Percentiles rank a stretch among this genome's conserved stretches.
Evolutionary conservation across 2,329 filamentous ascomycete species (phyloP).

Genomic region (Amesomyces nigricolor): DNA sequence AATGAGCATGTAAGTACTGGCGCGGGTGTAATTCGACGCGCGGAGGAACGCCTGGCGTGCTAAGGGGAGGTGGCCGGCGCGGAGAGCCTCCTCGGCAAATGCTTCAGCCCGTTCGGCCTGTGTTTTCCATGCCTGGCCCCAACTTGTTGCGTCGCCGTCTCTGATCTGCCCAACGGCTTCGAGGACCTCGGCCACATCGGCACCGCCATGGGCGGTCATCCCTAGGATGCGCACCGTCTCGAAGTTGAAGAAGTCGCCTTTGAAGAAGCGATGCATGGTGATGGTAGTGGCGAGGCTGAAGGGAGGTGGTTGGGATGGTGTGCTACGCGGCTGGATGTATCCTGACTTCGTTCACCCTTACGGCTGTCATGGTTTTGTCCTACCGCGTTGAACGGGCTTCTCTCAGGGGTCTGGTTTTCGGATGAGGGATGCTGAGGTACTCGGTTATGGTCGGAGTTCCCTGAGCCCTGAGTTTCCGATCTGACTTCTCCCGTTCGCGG

Average conservation of each 20-base stretch:
- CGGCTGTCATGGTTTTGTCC: too few relatives aligned
- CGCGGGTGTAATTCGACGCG: slow-evolving; percentile 37
- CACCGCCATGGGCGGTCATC: slow-evolving; percentile 32
- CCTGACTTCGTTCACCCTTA: too few relatives aligned
- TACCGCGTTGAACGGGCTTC: too few relatives aligned
- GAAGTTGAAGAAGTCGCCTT: slow-evolving; percentile 37
- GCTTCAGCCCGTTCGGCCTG: slow-evolving; percentile 31
- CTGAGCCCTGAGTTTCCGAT: too few relatives aligned
- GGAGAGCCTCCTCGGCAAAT: slow-evolving; percentile 32
- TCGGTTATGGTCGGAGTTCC: too few relatives aligned
- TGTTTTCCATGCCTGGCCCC: slow-evolving; percentile 35
- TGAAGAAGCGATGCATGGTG: slow-evolving; percentile 32
- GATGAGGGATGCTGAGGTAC: too few relatives aligned
- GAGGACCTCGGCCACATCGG: slow-evolving; percentile 38
- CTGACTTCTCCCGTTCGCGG: too few relatives aligned
- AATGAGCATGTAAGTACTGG: slow-evolving; percentile 31
- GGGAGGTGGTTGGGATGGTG: too few relatives aligned
- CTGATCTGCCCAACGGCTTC: slow-evolving; percentile 35
- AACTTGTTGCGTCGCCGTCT: slow-evolving; percentile 34
- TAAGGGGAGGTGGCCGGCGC: slow-evolving; percentile 27
- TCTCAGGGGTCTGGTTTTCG: too few relatives aligned
- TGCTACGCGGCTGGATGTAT: too few relatives aligned
- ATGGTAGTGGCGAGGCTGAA: not conserved
- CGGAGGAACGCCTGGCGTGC: slow-evolving; percentile 37
- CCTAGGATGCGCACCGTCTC: slow-evolving; percentile 38